Evolutionary conservation across 768 basidiomycete species (phyloP), one percentile per base, ranked within the genome.

Genomic region (Pulveroboletus sp.): DNA sequence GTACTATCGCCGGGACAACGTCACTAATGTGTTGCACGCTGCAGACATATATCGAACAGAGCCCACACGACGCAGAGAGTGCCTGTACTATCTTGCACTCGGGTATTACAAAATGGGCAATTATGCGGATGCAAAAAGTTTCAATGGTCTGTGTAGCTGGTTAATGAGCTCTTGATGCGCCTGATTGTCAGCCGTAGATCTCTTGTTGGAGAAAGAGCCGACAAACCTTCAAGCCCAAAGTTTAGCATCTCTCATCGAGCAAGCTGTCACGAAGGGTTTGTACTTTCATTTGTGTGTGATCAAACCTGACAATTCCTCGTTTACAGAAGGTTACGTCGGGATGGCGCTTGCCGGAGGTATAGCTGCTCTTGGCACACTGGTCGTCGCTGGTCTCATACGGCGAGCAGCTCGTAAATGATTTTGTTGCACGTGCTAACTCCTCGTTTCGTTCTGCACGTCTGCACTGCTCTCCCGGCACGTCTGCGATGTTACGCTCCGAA

Each of bases 51-150:
- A 95, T 70, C 84, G 91, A 23, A 76, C 82, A 14, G 94, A 97
- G 52, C 87, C 94, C 5, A 68, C 82, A 19, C 80, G 95, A 55
- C 79, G 97, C 52, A 75, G 95, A 71, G 97, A 98, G 70, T 98
- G 95, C 59, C 71, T 97, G 31, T 99, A 98, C 64, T 99, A 97
- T 72, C 83, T 99, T 21, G 92, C 94, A 4, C 75, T 98, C 13
- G 97, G 97, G 1, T 85, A 98, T 68, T 97, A 92, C 71, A 98
- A 98, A 76, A 87, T 97, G 80, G 84, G 85, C 11, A 94, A 97
- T 65, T 97, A 87, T 65, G 87, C 89, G 17, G 90, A 97, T 61
- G 92, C 94, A 2, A 86, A 80, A 69, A 85, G 80, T 52, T 99
- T 97, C 68, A 97, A 97, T 66, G 84, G 95, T 97, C 41, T 51